Evolutionary conservation across 2,329 filamentous ascomycete genomes (phyloP), one percentile per base, ranked within the genome.

Genomic region (Conoideocrella luteorostrata): DNA sequence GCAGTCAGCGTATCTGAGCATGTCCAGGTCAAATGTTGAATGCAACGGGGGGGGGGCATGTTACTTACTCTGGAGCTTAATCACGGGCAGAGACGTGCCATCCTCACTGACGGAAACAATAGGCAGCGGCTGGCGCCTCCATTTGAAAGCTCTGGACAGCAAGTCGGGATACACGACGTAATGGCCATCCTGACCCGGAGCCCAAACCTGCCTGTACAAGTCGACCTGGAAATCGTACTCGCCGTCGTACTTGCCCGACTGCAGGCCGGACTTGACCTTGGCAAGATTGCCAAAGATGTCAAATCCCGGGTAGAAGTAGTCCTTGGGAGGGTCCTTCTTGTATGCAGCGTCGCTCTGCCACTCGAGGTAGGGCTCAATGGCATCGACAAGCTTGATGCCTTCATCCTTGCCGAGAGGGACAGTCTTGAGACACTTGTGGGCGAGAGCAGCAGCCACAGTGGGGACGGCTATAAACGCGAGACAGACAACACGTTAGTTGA

Each of bases 151-250:
- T 12, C 29, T 45, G 3, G 37, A 18, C 6, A 53, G 21, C 20
- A 48, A 37, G 44, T 53, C 51, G 22, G 46, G 43, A 24, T 46
- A 48, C 4, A 52, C 42, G 33, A 47, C 62, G 40, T 83, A 80
- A 54, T 87, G 83, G 1, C 80, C 79, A 55, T 87, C 82, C 51
- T 85, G 79, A 4, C 77, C 74, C 5, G 45, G 41, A 20, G 69
- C 67, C 28, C 55, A 53, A 28, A 80, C 66, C 7, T 77, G 60
- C 28, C 68, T 60, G 45, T 75, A 73, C 3, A 86, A 64, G 22
- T 75, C 74, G 7, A 63, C 48, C 51, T 78, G 72, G 50, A 79
- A 77, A 7, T 73, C 69, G 53, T 73, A 77, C 52, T 81, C 75
- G 55, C 67, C 74, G 4, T 60, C 55, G 51, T 72, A 80, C 3